These are phyloP conservation scores for Coprinellus micaceus DNA, from an alignment of 768 basidiomycete species.

Conservation along the genomic window DNA sequence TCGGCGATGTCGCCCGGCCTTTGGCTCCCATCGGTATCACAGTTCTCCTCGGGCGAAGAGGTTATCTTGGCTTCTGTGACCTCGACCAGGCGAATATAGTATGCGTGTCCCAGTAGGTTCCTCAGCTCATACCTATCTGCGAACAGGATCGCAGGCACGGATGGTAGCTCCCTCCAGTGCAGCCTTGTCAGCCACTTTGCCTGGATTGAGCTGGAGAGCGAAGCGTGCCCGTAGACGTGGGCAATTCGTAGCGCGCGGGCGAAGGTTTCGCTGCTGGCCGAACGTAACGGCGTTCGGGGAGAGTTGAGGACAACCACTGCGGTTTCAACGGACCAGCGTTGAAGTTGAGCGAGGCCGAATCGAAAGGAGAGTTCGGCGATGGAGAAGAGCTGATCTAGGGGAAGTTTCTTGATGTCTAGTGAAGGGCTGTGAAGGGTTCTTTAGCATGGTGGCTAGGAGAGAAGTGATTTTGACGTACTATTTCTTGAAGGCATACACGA, in stretches of 20 bases:
- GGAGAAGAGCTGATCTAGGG: slow-evolving; percentile 33
- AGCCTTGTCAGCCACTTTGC: slow-evolving; percentile 9
- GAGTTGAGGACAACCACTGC: slow-evolving; percentile 26
- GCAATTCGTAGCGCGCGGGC: slow-evolving; percentile 33
- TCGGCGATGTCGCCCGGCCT: neutral
- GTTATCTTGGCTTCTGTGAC: neutral
- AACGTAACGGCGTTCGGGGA: slow-evolving; percentile 23
- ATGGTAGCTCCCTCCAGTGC: slow-evolving; percentile 16
- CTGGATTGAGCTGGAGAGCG: slow-evolving; percentile 7
- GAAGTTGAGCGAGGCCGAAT: slow-evolving; percentile 34
- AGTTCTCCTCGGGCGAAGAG: neutral
- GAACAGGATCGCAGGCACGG: slow-evolving; percentile 21
- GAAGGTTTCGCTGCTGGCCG: slow-evolving; percentile 26
- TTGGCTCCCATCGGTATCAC: neutral
- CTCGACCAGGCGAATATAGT: slow-evolving; percentile 21
- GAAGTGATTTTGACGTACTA: slow-evolving; percentile 29
- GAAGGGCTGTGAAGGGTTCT: slow-evolving; percentile 19
- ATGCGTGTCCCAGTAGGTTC: slow-evolving; percentile 20
- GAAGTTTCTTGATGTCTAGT: slow-evolving; percentile 21
- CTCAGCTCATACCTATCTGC: slow-evolving; percentile 16
- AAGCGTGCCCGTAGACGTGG: slow-evolving; percentile 23
- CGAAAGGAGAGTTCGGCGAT: slow-evolving; percentile 38
- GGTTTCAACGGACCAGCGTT: slow-evolving; percentile 33
- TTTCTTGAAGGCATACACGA: slow-evolving; percentile 37
- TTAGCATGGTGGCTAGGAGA: slow-evolving; percentile 8